phyloP scores from a whole-genome alignment of 176 grass and related monocot species.

The Ampelocalamus luodianensis region DNA sequence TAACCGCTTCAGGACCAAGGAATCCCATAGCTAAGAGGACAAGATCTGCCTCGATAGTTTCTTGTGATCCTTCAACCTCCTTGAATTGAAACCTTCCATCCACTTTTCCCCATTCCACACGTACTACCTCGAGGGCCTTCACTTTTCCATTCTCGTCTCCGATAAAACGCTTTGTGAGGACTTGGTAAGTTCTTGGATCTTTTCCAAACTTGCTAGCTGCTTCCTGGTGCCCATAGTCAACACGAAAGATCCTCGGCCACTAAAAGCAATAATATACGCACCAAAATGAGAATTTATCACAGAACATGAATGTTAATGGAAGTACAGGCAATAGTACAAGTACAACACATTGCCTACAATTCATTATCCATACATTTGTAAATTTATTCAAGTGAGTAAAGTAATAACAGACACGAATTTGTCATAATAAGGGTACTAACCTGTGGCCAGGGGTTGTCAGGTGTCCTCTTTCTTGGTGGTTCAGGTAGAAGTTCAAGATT shows the following conservation, averaged over 20 bases:
- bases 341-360: neutral
- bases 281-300: constrained; percentile 24
- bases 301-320: constrained; percentile 1
- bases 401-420: neutral
- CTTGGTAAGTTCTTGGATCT: constrained; percentile 62
- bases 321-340: neutral
- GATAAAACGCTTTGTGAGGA: constrained; percentile 62
- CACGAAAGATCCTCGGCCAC: constrained; percentile 58
- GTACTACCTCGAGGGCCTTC: constrained; percentile 60
- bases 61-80: constrained; percentile 61
- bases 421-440: constrained; percentile 28
- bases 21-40: constrained; percentile 70
- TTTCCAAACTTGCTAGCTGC: constrained; percentile 60
- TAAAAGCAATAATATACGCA: constrained; percentile 33
- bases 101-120: constrained; percentile 48
- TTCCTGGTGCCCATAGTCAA: constrained; percentile 71
- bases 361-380: neutral
- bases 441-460: constrained; percentile 71
- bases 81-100: constrained; percentile 56
- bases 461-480: constrained; percentile 49
- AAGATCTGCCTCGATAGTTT: constrained; percentile 65
- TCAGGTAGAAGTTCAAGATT: constrained; percentile 64
- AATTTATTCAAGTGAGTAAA: neutral
- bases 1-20: constrained; percentile 59
- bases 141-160: constrained; percentile 56